Percentiles rank a stretch among this genome's conserved stretches.
Conservation (phyloP, 2,329 filamentous ascomycete species). For the Fusarium praegraminearum region DNA sequence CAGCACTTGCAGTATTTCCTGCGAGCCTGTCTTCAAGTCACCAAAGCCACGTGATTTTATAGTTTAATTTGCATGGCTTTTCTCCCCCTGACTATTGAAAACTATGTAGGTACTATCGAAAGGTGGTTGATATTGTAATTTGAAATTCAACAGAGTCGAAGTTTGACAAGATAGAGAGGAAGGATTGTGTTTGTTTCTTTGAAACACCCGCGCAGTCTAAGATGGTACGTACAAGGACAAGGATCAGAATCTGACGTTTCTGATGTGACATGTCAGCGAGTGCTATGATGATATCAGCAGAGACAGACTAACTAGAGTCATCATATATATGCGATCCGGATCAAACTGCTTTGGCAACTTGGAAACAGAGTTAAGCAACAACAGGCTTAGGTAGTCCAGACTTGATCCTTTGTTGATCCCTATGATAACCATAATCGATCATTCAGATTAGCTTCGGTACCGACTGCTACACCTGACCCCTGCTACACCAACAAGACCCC, state of each 20-base stretch:
- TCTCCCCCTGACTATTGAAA: conserved; percentile 4
- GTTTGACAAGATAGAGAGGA: neutral
- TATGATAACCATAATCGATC: conserved; percentile 5
- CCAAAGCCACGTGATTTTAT: conserved; percentile 21
- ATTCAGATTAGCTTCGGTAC: conserved; percentile 12
- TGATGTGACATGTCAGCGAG: neutral
- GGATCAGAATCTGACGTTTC: conserved; percentile 18
- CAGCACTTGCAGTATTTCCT: conserved; percentile 6
- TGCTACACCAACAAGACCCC: conserved; percentile 22
- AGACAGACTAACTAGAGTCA: neutral
- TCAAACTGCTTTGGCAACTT: neutral
- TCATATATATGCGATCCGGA: neutral
- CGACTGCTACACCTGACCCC: neutral
- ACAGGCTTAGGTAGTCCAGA: neutral
- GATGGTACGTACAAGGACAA: conserved; percentile 21
- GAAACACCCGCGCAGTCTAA: conserved; percentile 42
- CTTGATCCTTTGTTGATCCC: conserved; percentile 3
- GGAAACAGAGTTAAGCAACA: conserved; percentile 3
- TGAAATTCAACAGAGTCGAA: neutral
- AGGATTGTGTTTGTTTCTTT: conserved; percentile 30
- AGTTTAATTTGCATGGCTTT: neutral
- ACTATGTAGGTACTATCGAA: neutral
- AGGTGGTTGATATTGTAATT: neutral
- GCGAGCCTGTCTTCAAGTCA: neutral
- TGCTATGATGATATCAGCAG: neutral